A percentile compares a stretch with the other conserved stretches of the same genome.
Conservation (phyloP, 2,329 filamentous ascomycete genomes). For the Diatrype stigma region DNA sequence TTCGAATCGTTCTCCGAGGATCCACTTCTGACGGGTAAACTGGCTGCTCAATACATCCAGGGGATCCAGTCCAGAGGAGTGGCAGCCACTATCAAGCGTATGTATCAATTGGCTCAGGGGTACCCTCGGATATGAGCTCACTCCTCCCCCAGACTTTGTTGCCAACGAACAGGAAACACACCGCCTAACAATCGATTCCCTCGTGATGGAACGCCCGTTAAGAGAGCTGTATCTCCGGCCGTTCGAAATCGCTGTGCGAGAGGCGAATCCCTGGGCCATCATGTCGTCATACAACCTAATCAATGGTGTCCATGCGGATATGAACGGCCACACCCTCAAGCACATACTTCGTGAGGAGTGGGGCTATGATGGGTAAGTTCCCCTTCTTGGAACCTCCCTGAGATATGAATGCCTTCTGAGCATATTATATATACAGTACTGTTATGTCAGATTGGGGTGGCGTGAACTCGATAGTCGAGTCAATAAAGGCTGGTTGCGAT, state of each 20-base stretch:
- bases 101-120: slow-evolving; percentile 13
- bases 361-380: slow-evolving; percentile 53
- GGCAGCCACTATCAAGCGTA: slow-evolving; percentile 74
- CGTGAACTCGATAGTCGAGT: slow-evolving; percentile 51
- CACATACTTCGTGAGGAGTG: slow-evolving; percentile 58
- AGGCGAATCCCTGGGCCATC: slow-evolving; percentile 65
- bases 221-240: slow-evolving; percentile 70
- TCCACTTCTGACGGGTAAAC: slow-evolving; percentile 68
- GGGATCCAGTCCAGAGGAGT: slow-evolving; percentile 71
- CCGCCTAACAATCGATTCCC: slow-evolving; percentile 59
- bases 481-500: slow-evolving; percentile 52
- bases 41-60: slow-evolving; percentile 68
- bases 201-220: slow-evolving; percentile 60
- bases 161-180: slow-evolving; percentile 72
- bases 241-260: slow-evolving; percentile 67
- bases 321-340: slow-evolving; percentile 51
- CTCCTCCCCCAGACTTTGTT: slow-evolving; percentile 52
- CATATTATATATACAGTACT: slow-evolving; percentile 37
- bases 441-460: slow-evolving; percentile 59
- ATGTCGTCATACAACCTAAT: slow-evolving; percentile 68
- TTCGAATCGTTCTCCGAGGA: slow-evolving; percentile 88
- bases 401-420: slow-evolving; percentile 2
- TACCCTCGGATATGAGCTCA: slow-evolving; percentile 3
- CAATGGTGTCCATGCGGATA: slow-evolving; percentile 59
- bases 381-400: too few relatives aligned